Percentiles rank a stretch among this genome's conserved stretches.
Conservation (phyloP, 2,329 filamentous ascomycete species). For the Aspergillus bombycis region DNA sequence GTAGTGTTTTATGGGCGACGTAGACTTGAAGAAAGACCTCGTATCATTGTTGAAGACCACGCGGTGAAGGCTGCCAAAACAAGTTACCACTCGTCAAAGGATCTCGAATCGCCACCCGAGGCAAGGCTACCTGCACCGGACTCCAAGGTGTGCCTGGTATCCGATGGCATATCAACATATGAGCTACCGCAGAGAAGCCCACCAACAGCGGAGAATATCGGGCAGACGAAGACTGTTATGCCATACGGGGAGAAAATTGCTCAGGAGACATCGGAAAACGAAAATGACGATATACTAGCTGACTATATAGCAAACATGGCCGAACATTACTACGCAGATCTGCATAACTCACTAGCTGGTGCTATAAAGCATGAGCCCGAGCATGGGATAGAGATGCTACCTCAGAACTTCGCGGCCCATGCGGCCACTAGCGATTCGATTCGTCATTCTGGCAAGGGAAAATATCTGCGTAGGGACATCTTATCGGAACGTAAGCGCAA, state of each 20-base stretch:
- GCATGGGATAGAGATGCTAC: not conserved
- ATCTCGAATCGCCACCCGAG: not conserved
- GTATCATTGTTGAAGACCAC: not conserved
- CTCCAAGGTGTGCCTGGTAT: not conserved
- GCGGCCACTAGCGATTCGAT: not conserved
- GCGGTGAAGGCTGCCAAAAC: not conserved
- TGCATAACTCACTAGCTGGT: not conserved
- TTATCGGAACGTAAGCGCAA: not conserved
- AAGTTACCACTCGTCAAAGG: not conserved
- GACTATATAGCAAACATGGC: conserved; percentile 48
- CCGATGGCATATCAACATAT: not conserved
- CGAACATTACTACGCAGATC: conserved; percentile 28
- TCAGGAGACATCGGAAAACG: conserved; percentile 22
- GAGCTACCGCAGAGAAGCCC: not conserved
- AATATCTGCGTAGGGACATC: no score
- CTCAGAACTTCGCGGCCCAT: not conserved
- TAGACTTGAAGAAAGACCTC: conserved; percentile 15
- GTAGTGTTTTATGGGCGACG: conserved; percentile 43
- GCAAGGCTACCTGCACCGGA: not conserved
- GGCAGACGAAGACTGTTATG: not conserved
- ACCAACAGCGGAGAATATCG: not conserved
- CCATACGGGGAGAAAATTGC: not conserved
- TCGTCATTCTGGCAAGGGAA: not conserved
- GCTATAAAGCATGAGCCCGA: not conserved
- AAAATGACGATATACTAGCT: conserved; percentile 50